A percentile compares a stretch with the other conserved stretches of the same genome.
Conservation (phyloP, 2,329 filamentous ascomycete species). For the Phialocephala sp. region DNA sequence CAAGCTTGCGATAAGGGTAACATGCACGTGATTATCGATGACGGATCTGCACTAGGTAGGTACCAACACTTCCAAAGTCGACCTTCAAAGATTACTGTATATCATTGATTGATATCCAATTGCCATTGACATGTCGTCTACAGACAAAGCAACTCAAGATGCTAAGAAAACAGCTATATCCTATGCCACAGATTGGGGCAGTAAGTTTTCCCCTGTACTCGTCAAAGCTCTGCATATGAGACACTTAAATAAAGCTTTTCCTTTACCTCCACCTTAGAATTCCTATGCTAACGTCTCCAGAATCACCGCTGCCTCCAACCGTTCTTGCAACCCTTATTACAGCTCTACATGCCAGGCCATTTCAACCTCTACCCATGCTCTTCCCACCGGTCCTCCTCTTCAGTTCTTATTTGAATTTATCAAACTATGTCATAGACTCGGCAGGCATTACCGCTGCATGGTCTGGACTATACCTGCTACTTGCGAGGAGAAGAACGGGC, state of each 20-base stretch:
- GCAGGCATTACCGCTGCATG: constrained; percentile 69
- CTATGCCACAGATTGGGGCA: constrained; percentile 56
- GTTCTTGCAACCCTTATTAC: constrained; percentile 69
- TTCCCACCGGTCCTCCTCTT: constrained; percentile 71
- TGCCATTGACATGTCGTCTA: constrained; percentile 30
- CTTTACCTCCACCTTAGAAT: neutral
- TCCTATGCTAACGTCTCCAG: constrained; percentile 46
- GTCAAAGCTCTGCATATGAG: neutral
- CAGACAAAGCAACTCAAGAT: constrained; percentile 33
- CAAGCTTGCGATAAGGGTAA: neutral
- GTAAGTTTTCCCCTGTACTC: constrained; percentile 45
- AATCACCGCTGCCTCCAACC: constrained; percentile 67
- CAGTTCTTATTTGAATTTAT: constrained; percentile 68
- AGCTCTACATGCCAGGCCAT: constrained; percentile 69
- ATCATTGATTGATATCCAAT: neutral
- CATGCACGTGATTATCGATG: constrained; percentile 9
- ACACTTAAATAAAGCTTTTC: neutral
- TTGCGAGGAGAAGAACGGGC: constrained; percentile 60
- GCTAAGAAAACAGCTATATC: constrained; percentile 49
- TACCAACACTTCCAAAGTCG: neutral
- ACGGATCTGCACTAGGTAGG: neutral
- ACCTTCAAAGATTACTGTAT: neutral
- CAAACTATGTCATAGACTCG: constrained; percentile 65
- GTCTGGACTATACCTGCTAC: constrained; percentile 68
- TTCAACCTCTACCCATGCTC: constrained; percentile 68